Evolutionary conservation across 441 rosid genomes (phyloP), one percentile per base, ranked within the genome.

Genomic region (Biscutella auriculata): DNA sequence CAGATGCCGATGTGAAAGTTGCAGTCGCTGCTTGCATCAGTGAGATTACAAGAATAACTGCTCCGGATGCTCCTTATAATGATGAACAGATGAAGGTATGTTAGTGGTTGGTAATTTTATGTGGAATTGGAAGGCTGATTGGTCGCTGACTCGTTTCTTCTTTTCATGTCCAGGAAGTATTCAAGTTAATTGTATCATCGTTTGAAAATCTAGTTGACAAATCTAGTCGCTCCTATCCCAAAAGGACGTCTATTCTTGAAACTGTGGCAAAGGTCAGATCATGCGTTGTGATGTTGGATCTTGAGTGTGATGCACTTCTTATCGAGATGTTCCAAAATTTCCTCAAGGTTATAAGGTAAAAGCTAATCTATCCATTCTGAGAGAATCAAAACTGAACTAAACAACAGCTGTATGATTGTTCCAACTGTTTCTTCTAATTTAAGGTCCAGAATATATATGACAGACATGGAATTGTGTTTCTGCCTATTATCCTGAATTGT

Each of bases 271-370:
- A 83, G 76, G 97, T 89, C 73, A 76, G 96, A 60, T 93, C 99
- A 1, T 93, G 99, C 49, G 96, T 89, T 27, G 97, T 93, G 71
- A 93, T 93, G 99, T 59, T 93, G 88, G 99, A 93, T 77, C 93
- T 93, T 33, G 98, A 91, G 75, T 95, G 97, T 40, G 96, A 95
- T 69, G 76, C 74, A 10, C 79, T 95, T 53, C 80, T 95, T 59
- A 45, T 74, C 46, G 81, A 95, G 72, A 95, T 95, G 98, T 95
- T 95, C 79, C 89, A 82, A 72, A 85, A 75, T 73, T 84, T 88
- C 76, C 79, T 92, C 21, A 83, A 80, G 75, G 65, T 84, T 54
- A 78, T 92, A 70, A 81, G 98, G 98, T 92, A 81, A 49, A 65
- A 32, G n/a, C 55, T 55, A 30, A 48, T 54, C 26, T 4, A 17